A percentile compares a stretch with the other conserved stretches of the same genome.
Conservation (phyloP, 2,329 filamentous ascomycete species). For the Parascedosporium putredinis region DNA sequence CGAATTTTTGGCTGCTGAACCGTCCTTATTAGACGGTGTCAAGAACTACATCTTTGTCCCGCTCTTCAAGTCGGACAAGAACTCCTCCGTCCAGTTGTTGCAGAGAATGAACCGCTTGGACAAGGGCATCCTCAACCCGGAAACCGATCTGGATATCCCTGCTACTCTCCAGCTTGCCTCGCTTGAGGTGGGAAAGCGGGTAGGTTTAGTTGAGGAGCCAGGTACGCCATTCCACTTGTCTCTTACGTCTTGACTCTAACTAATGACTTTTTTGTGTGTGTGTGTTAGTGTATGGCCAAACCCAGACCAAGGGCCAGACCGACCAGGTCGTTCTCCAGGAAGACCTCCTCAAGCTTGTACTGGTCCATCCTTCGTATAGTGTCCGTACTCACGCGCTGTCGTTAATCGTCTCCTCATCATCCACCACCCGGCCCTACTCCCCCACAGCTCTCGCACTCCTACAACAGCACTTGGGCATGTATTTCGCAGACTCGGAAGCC, state of each 20-base stretch:
- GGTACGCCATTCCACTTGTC: slow-evolving; percentile 24
- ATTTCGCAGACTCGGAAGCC: slow-evolving; percentile 77
- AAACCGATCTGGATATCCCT: slow-evolving; percentile 37
- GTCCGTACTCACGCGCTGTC: slow-evolving; percentile 74
- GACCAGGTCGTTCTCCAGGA: slow-evolving; percentile 25
- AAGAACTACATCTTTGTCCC: slow-evolving; percentile 55
- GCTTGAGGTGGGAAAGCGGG: slow-evolving; percentile 62
- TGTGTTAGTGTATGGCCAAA: slow-evolving; percentile 9
- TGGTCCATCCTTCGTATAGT: slow-evolving; percentile 46
- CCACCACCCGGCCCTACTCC: slow-evolving; percentile 64
- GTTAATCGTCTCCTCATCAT: slow-evolving; percentile 64
- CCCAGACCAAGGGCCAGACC: slow-evolving; percentile 10
- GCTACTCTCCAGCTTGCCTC: slow-evolving; percentile 53
- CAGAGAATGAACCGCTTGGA: slow-evolving; percentile 41
- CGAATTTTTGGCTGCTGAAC: slow-evolving; percentile 35
- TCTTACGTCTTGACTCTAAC: slow-evolving; percentile 1
- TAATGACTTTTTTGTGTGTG: too few relatives aligned
- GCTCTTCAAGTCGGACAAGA: slow-evolving; percentile 48
- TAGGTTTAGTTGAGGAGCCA: slow-evolving; percentile 59
- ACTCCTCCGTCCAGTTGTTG: slow-evolving; percentile 46
- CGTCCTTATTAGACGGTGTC: slow-evolving; percentile 47
- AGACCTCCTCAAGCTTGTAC: slow-evolving; percentile 38
- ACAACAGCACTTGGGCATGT: slow-evolving; percentile 52
- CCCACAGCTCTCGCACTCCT: slow-evolving; percentile 51
- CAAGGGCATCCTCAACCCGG: slow-evolving; percentile 33